These are phyloP conservation scores for Diplodia scrobiculata DNA, from an alignment of 2,329 filamentous ascomycete genomes.

Conservation along the genomic window DNA sequence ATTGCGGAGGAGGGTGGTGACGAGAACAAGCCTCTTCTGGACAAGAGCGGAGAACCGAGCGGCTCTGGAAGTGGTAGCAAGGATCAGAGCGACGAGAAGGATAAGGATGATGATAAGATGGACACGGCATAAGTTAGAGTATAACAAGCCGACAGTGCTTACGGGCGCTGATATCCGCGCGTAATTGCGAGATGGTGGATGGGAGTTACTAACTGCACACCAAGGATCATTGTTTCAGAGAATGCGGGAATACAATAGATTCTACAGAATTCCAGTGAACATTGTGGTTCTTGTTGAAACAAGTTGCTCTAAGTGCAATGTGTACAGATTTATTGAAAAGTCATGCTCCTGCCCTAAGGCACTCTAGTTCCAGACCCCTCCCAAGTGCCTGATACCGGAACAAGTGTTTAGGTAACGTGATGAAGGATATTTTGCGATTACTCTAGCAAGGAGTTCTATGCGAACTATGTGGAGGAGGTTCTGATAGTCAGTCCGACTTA, in stretches of 20 bases:
- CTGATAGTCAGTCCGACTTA: no score
- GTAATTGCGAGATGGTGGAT: neutral
- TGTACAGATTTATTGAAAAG: neutral
- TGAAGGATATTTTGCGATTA: no score
- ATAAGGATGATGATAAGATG: slow-evolving; percentile 75
- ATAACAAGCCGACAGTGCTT: neutral
- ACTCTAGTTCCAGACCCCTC: neutral
- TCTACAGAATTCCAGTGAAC: neutral
- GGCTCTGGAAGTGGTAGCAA: slow-evolving; percentile 53
- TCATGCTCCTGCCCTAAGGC: neutral
- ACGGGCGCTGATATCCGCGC: neutral
- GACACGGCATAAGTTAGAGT: slow-evolving; percentile 69
- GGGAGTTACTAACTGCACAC: neutral
- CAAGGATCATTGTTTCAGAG: neutral
- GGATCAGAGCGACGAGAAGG: slow-evolving; percentile 52
- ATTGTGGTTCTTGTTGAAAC: neutral
- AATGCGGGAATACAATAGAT: neutral
- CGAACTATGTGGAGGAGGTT: no score
- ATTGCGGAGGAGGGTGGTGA: slow-evolving; percentile 68
- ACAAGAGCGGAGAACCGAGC: slow-evolving; percentile 66
- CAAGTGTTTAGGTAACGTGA: no score
- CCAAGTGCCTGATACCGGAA: neutral
- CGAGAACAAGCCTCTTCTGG: slow-evolving; percentile 62
- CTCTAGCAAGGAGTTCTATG: no score
- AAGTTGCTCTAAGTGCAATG: neutral